These are phyloP conservation scores for Arabis hirsuta DNA, from an alignment of 345 rosid species.

Conservation along the genomic window DNA sequence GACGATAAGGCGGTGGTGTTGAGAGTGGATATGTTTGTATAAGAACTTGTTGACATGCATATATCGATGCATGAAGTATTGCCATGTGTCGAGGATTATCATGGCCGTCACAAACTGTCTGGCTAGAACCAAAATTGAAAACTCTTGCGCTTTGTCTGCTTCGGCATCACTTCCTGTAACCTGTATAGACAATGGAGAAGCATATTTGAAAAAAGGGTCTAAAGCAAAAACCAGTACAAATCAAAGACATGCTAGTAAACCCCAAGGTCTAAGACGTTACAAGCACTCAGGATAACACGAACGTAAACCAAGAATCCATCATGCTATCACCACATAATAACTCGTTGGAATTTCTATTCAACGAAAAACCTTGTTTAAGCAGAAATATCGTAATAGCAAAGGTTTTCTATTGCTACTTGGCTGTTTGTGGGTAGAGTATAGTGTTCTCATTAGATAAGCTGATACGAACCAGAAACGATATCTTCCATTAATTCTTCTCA, in stretches of 20 bases:
- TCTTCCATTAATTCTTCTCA: not conserved
- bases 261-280: not conserved
- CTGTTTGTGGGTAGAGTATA: not conserved
- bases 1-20: constrained; percentile 82
- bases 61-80: constrained; percentile 82
- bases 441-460: constrained; percentile 3
- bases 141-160: constrained; percentile 40
- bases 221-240: not conserved
- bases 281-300: not conserved
- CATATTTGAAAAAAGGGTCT: not conserved
- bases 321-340: not conserved
- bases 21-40: constrained; percentile 80
- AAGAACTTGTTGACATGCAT: constrained; percentile 87
- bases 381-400: no score
- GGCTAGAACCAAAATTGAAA: constrained; percentile 58
- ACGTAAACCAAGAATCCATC: constrained; percentile 1
- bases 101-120: constrained; percentile 75
- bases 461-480: not conserved
- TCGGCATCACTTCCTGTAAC: constrained; percentile 65
- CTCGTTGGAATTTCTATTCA: not conserved
- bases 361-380: not conserved
- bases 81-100: constrained; percentile 85
- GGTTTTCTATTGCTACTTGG: not conserved
- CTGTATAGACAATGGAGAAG: constrained; percentile 44
- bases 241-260: constrained; percentile 1